These are phyloP conservation scores for Veloboletus limbatus DNA, from an alignment of 1,284 basidiomycete species.

Conservation along the genomic window DNA sequence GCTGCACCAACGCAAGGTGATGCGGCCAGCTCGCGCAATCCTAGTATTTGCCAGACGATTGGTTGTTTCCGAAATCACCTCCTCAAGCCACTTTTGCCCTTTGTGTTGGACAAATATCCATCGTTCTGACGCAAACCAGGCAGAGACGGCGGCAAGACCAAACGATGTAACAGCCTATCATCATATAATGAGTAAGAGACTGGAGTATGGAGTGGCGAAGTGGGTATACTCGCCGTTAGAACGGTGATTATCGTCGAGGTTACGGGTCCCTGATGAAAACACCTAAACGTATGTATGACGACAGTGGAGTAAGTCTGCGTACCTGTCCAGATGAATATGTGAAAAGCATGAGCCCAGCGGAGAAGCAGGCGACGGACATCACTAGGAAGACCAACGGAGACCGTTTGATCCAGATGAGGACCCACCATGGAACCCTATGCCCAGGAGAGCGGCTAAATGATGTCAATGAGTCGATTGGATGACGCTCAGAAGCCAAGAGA, in stretches of 20 bases:
- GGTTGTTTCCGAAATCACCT: conserved; percentile 54
- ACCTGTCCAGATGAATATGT: conserved; percentile 50
- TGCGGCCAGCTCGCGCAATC: conserved; percentile 31
- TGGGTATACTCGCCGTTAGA: conserved; percentile 50
- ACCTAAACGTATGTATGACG: conserved; percentile 17
- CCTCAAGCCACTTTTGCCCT: conserved; percentile 73
- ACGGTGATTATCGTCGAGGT: conserved; percentile 73
- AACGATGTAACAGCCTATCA: conserved; percentile 56
- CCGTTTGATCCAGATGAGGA: conserved; percentile 56
- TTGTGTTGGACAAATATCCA: conserved; percentile 67
- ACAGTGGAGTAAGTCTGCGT: conserved; percentile 23
- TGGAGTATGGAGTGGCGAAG: neutral
- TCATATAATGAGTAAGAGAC: conserved; percentile 9
- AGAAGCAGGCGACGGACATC: conserved; percentile 57
- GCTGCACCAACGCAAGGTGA: conserved; percentile 26
- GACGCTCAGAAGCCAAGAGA: conserved; percentile 12
- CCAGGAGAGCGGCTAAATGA: conserved; percentile 51
- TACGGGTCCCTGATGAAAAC: conserved; percentile 43
- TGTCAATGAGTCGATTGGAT: conserved; percentile 31
- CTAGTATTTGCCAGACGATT: conserved; percentile 43
- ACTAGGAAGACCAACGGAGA: conserved; percentile 56
- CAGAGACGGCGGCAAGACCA: conserved; percentile 69
- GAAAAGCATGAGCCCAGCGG: conserved; percentile 52
- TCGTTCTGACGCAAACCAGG: conserved; percentile 76
- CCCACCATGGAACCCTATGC: conserved; percentile 53